These are phyloP conservation scores for Xylariaceae sp. DNA, from an alignment of 2,329 filamentous ascomycete genomes.

Conservation along the genomic window DNA sequence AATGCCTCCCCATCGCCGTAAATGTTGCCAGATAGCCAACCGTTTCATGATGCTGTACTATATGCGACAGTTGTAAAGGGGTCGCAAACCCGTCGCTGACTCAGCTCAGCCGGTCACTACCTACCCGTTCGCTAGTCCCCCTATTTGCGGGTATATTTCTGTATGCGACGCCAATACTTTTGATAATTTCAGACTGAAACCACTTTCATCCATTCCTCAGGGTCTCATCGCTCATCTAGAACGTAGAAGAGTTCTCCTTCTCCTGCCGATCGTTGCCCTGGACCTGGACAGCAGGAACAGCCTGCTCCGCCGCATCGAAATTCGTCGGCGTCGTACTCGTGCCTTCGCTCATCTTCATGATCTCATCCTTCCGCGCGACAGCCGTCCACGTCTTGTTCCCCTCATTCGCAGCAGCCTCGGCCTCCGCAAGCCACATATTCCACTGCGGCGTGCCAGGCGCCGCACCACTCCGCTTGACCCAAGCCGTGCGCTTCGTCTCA, in stretches of 20 bases:
- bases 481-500: constrained; percentile 47
- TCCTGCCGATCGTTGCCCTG: constrained; percentile 8
- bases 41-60: too few species aligned
- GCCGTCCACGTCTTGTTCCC: constrained; percentile 40
- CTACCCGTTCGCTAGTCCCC: too few species aligned
- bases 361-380: constrained; percentile 44
- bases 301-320: constrained; percentile 20
- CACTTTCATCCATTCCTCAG: neutral
- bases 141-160: too few species aligned
- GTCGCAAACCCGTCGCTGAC: too few species aligned
- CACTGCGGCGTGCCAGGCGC: constrained; percentile 49
- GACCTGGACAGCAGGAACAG: constrained; percentile 19
- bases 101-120: too few species aligned
- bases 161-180: too few species aligned
- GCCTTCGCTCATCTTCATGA: constrained; percentile 37
- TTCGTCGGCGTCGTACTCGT: constrained; percentile 2
- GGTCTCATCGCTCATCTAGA: constrained; percentile 3
- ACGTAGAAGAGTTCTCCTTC: neutral
- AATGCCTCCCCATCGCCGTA: too few species aligned
- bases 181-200: too few species aligned
- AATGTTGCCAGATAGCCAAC: too few species aligned
- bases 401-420: constrained; percentile 36
- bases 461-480: constrained; percentile 48
- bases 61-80: too few species aligned
- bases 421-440: constrained; percentile 49